Base-by-base conservation (phyloP, 352 stramenopile genomes). In the Blastocystis sp. region DNA sequence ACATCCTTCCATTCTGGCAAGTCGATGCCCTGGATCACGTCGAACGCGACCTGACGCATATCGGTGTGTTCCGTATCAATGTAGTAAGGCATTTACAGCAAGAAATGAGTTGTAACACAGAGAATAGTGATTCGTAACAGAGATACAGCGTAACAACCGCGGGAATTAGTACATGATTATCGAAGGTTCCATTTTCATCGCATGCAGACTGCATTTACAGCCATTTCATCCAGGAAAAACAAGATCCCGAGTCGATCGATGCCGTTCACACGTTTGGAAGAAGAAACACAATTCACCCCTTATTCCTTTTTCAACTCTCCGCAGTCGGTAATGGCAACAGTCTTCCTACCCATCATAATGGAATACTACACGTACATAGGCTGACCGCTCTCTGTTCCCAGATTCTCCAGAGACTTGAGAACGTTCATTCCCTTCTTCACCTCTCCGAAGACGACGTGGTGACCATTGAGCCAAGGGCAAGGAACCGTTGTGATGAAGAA, bases 361-460 rank as follows among this genome's bases (percentile, higher is more conserved):
- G 14, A 18, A 1, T 7, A 11, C n/a, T 18, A 61, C 18, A 16
- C n/a, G 4, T 78, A 78, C 67, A 78, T 54, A 14, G 67, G 67
- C 9, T 7, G 14, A 9, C 67, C 67, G 36, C 46, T 65, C 36
- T 78, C 88, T 1, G 87, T 91, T 34, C 53, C 57, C 9, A 90
- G 85, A 69, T 77, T 88, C 85, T 92, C 90, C 57, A 92, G 65
- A 32, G 44, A 44, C 29, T 90, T 77, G 51, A 92, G 84, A 0
- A 90, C 87, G 9, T 46, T 76, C 29, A 77, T 84, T 77, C 88
- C 89, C 61, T 90, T 87, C 46, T 88, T 89, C 9, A 96, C 93
- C 84, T 92, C 91, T 49, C 95, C 95, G 89, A 98, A 98, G 4
- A 98, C 96, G 46, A 97, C 94, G 91, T 99, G 96, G 90, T 97